These are phyloP conservation scores for Hypoxylon sp. DNA, from an alignment of 2,329 filamentous ascomycete genomes.

Conservation along the genomic window DNA sequence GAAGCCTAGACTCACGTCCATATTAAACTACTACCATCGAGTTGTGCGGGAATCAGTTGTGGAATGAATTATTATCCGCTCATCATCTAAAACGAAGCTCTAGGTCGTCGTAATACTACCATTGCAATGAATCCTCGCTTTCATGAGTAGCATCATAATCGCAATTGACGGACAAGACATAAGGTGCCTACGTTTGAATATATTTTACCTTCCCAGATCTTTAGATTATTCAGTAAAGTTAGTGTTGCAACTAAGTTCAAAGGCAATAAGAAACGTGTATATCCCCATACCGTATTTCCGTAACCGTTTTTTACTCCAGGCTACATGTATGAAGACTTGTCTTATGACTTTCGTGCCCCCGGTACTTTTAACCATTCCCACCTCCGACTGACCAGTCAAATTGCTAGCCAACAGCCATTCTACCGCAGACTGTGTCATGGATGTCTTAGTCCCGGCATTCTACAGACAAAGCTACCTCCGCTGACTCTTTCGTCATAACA, in stretches of 20 bases:
- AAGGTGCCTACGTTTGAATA: background rate
- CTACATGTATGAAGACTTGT: background rate
- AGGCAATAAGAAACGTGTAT: background rate
- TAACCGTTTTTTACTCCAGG: slow-evolving; percentile 13
- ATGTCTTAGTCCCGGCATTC: slow-evolving; percentile 23
- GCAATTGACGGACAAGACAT: no score
- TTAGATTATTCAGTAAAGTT: background rate
- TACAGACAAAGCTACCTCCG: slow-evolving; percentile 34
- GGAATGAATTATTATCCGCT: slow-evolving; percentile 9
- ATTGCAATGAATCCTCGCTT: background rate
- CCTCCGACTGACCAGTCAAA: slow-evolving; percentile 16
- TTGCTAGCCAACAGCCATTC: slow-evolving; percentile 6
- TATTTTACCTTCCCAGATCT: background rate
- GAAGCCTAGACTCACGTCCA: slow-evolving; percentile 8
- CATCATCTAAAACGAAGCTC: background rate
- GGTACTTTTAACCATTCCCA: slow-evolving; percentile 12
- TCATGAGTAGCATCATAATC: no score
- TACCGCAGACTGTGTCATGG: slow-evolving; percentile 40
- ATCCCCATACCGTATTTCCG: slow-evolving; percentile 1
- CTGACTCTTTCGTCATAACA: slow-evolving; percentile 41
- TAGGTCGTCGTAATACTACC: background rate
- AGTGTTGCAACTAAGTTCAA: no score
- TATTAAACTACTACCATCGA: slow-evolving; percentile 3
- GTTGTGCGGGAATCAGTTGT: background rate
- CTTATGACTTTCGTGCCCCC: slow-evolving; percentile 15